Evolutionary conservation across 2,329 filamentous ascomycete species (phyloP), one percentile per base, ranked within the genome.

Genomic region (Hypoxylon sp.): DNA sequence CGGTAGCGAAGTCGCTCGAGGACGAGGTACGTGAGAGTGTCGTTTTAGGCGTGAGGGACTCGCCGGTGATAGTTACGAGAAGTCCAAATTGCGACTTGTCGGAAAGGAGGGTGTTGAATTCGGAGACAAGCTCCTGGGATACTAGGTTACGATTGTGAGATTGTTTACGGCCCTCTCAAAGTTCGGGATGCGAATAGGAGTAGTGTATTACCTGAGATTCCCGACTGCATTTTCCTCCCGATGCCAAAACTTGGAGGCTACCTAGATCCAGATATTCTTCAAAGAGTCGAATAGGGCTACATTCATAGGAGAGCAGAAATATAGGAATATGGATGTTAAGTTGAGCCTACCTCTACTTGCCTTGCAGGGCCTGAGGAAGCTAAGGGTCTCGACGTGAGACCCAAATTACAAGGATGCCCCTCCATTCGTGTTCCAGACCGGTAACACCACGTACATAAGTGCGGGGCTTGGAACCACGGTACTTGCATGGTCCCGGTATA

Each of bases 71-170:
- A 69, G 87, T 91, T 57, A 89, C 89, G 58, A 95, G 82, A 39
- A 96, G 87, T 56, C 89, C 92, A 72, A 93, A 92, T 72, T 90
- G 85, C 54, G 84, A 81, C 60, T 85, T 78, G 55, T 87, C 87
- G 53, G 86, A 85, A 71, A 93, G 86, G 76, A 96, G 85, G 67
- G 82, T 83, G 81, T 88, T 89, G 85, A 96, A 94, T 74, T 92
- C 86, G 75, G 88, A 83, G 77, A 90, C 87, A 69, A 96, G 91
- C 85, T 95, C 93, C 81, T 90, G 81, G 62, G 93, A 94, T 72
- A 91, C 93, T 93, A 27, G 31, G 27, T 37, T 21, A 61, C 29
- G 19, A 62, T 2, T 17, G 52, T 46, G 46, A 62, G 65, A 32
- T 64, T 35, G 11, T 1, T 35, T 47, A 15, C 37, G 17, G n/a